Evolutionary conservation across 2,329 filamentous ascomycete genomes (phyloP).

Genomic region (Phaeosphaeria sp.): DNA sequence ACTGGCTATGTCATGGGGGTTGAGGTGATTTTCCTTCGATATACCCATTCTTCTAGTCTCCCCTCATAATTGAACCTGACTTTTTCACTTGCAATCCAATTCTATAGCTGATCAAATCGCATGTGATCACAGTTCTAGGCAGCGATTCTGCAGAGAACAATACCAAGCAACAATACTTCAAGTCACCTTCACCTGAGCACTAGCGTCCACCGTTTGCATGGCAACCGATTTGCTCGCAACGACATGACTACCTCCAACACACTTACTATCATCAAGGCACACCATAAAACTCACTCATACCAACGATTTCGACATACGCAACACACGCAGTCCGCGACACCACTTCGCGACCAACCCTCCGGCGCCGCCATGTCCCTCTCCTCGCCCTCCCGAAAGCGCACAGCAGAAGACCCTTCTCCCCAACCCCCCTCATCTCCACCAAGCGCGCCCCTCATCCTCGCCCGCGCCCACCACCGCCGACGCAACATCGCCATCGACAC

Average conservation of each 20-base stretch:
- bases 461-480: slow-evolving; percentile 29
- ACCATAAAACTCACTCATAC: too few species aligned
- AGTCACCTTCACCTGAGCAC: not conserved
- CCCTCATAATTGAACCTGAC: not conserved
- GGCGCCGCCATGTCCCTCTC: not conserved
- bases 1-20: not conserved
- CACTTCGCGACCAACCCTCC: too few species aligned
- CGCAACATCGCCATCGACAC: slow-evolving; percentile 26
- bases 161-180: not conserved
- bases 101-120: not conserved
- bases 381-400: slow-evolving; percentile 18
- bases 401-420: slow-evolving; percentile 14
- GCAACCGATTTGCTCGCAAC: not conserved
- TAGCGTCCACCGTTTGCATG: not conserved
- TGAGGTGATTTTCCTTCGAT: not conserved
- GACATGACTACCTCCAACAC: not conserved
- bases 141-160: not conserved
- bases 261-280: not conserved
- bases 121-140: not conserved
- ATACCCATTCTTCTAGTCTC: not conserved
- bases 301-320: too few species aligned
- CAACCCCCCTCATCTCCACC: not conserved
- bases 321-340: too few species aligned
- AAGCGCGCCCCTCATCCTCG: slow-evolving; percentile 21
- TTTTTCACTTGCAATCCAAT: too few species aligned